Evolutionary conservation across 306 rosid genomes (phyloP).

Genomic region (Cucumis hystrix): DNA sequence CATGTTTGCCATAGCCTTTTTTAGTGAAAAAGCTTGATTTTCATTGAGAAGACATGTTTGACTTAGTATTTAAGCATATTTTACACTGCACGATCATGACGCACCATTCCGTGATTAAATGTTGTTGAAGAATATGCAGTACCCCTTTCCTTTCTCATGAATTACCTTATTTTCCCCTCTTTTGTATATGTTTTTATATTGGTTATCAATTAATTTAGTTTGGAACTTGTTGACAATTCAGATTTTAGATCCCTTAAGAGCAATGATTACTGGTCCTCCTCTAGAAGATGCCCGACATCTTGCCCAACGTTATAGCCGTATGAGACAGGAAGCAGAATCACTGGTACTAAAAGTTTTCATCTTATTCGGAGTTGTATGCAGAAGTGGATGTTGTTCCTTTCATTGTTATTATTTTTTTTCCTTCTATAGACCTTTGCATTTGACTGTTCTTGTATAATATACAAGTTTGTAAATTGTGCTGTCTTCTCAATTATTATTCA

Average conservation of each 20-base stretch:
- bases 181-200: not conserved
- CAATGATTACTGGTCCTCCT: slow-evolving; percentile 74
- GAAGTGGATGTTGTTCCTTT: not conserved
- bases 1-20: too few species aligned
- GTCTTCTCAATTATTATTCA: slow-evolving; percentile 15
- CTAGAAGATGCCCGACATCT: slow-evolving; percentile 99
- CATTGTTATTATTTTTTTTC: not conserved
- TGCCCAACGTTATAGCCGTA: slow-evolving; percentile 89
- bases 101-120: too few species aligned
- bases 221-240: slow-evolving; percentile 16
- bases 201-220: not conserved
- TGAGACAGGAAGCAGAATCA: slow-evolving; percentile 94
- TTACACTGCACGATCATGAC: too few species aligned
- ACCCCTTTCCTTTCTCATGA: too few species aligned
- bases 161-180: not conserved
- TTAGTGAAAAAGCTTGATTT: too few species aligned
- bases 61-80: too few species aligned
- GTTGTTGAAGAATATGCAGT: too few species aligned
- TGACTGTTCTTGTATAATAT: not conserved
- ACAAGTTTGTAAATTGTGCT: not conserved
- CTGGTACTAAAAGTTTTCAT: slow-evolving; percentile 25
- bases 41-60: too few species aligned
- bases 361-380: not conserved
- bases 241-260: slow-evolving; percentile 94
- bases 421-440: not conserved